Base-by-base conservation (phyloP, 2,329 filamentous ascomycete species). In the Teratosphaeria nubilosa region DNA sequence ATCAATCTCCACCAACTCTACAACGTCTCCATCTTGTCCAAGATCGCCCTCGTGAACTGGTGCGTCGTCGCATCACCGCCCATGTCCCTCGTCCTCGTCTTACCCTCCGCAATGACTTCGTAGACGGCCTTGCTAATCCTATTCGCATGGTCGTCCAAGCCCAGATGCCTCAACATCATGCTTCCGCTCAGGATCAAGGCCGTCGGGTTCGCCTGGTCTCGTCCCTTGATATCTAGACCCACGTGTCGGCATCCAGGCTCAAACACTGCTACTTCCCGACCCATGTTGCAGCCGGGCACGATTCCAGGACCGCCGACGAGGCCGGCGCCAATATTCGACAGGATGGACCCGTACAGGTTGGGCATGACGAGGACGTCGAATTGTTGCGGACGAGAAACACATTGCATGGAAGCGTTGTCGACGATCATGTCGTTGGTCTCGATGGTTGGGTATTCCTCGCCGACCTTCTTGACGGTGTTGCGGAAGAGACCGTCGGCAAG, bases 321-420 rank as follows among this genome's bases (percentile, higher is more conserved):
- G 64, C 92, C 94, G 70, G 94, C 92, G 68, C 91, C 92, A 72
- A 99, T 95, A 84, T 99, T 99, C 80, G 94, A 97, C 66, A 99
- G 82, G 71, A 99, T 99, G 75, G 92, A 91, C 77, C 92, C 92
- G 84, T 97, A 97, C 73, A 97, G 80, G 82, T 99, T 99, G 72
- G 94, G 94, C 91, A 97, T 97, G 76, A 99, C 94, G 87, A 99
- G 90, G 70, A 99, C 94, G 76, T 99, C 94, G 74, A 99, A 99
- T 78, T 99, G 94, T 80, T 97, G 94, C 63, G 94, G 94, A 66
- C 85, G 84, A 67, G 90, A 91, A 68, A 99, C 94, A 74, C 91
- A 95, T 82, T 99, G 94, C 94, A 99, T 99, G 72, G 90, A 95
- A 72, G 94, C 94, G 78, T 99, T 99, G 81, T 99, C 94, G 77